Conservation (phyloP, 371 early-diverging fungal species). For the Polyrhizophydium stewartii region DNA sequence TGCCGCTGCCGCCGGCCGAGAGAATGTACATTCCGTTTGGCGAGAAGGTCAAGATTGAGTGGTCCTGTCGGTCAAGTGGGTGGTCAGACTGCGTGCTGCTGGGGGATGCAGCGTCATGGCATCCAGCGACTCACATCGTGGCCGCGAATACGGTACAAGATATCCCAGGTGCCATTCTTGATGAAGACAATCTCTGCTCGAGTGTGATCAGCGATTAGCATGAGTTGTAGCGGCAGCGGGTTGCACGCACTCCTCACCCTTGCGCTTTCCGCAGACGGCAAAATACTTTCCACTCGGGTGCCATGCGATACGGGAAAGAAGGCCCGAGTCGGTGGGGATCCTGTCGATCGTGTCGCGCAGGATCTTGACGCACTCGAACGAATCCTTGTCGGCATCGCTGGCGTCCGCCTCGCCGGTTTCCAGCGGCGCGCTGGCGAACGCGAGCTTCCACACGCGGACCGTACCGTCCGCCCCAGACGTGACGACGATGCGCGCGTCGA, state of each 20-base stretch:
- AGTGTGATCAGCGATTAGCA: not conserved
- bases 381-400: not conserved
- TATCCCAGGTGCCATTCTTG: slow-evolving; percentile 38
- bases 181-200: slow-evolving; percentile 41
- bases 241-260: slow-evolving; percentile 17
- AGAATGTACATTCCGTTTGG: slow-evolving; percentile 57
- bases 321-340: slow-evolving; percentile 2
- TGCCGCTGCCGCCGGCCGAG: slow-evolving; percentile 32
- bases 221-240: not conserved
- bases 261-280: slow-evolving; percentile 49
- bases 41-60: slow-evolving; percentile 48
- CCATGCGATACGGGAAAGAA: slow-evolving; percentile 47
- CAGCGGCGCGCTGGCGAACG: slow-evolving; percentile 1
- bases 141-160: slow-evolving; percentile 25
- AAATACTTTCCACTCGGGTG: slow-evolving; percentile 49
- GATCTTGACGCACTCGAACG: not conserved
- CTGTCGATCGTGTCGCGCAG: not conserved
- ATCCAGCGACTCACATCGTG: slow-evolving; percentile 15
- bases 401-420: not conserved
- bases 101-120: too few relatives aligned
- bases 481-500: slow-evolving; percentile 13
- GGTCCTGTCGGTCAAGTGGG: too few relatives aligned
- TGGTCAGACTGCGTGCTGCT: too few relatives aligned
- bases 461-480: slow-evolving; percentile 1
- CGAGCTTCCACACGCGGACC: not conserved